Conservation (phyloP, 2,329 filamentous ascomycete genomes). For the Verticillium dahliae region DNA sequence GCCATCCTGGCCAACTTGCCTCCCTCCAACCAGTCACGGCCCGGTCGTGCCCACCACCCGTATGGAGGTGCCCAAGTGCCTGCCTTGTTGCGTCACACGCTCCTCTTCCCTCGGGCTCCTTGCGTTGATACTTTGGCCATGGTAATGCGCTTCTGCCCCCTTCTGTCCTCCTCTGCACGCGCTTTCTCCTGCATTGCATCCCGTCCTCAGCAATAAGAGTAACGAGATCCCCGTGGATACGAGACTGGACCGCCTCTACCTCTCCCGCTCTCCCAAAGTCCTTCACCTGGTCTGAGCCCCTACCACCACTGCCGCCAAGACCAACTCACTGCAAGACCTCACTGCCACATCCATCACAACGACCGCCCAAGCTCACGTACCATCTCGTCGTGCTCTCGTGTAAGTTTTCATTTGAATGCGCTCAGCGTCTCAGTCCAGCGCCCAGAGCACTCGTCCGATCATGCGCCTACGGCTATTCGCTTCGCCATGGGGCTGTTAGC, state of each 20-base stretch:
- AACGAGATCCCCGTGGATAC: neutral
- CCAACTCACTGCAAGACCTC: neutral
- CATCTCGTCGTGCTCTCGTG: neutral
- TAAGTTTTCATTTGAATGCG: neutral
- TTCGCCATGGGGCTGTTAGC: neutral
- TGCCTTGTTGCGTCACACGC: neutral
- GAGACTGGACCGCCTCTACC: neutral
- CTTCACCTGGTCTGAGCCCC: neutral
- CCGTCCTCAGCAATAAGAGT: neutral
- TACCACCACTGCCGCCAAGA: neutral
- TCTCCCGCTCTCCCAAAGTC: neutral
- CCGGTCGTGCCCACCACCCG: neutral
- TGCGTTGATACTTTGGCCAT: neutral
- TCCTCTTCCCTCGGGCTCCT: neutral
- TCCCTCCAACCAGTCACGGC: neutral
- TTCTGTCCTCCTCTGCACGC: neutral
- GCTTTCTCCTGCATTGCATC: neutral
- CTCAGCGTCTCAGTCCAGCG: neutral
- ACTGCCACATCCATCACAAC: neutral
- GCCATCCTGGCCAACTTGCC: neutral
- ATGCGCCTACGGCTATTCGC: neutral
- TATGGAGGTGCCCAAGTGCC: neutral
- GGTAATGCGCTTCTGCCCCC: neutral
- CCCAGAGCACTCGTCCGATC: neutral
- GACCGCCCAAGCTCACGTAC: too few relatives aligned